Conservation (phyloP, 78 protist genomes). For the Polysphondylium violaceum region DNA sequence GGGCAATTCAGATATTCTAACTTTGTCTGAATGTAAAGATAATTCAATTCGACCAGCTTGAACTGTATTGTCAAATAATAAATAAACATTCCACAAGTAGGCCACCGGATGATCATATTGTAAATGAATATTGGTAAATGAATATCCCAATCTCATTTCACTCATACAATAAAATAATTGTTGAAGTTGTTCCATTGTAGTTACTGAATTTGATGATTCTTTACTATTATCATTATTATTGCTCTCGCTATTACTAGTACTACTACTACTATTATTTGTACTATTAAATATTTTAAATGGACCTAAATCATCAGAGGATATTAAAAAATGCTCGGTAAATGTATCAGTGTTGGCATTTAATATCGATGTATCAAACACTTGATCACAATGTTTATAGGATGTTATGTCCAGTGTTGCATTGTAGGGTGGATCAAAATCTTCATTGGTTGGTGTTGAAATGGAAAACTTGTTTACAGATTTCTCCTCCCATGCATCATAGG, state of each 20-base stretch:
- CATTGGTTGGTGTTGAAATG: conserved; percentile 18
- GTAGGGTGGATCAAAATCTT: conserved; percentile 45
- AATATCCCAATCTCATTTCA: conserved; percentile 13
- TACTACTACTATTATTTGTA: background rate
- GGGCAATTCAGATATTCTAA: conserved; percentile 53
- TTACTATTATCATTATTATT: background rate
- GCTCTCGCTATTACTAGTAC: background rate
- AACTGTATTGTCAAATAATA: conserved; percentile 22
- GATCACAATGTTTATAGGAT: conserved; percentile 61
- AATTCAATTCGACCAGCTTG: conserved; percentile 52
- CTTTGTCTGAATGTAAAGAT: conserved; percentile 14
- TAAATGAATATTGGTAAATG: conserved; percentile 57
- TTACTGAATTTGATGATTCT: too few species aligned
- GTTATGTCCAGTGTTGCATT: conserved; percentile 31
- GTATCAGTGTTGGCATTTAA: conserved; percentile 36
- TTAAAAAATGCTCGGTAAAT: background rate
- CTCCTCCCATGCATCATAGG: conserved; percentile 17
- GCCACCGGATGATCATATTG: conserved; percentile 73
- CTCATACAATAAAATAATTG: conserved; percentile 63
- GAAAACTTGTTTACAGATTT: conserved; percentile 49
- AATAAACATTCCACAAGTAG: conserved; percentile 32
- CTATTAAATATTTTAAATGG: conserved; percentile 8
- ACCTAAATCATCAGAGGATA: conserved; percentile 41
- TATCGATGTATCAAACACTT: conserved; percentile 41
- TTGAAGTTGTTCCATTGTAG: conserved; percentile 26